Base-by-base conservation (phyloP, 176 grass and related monocot species). In the Puya raimondii region DNA sequence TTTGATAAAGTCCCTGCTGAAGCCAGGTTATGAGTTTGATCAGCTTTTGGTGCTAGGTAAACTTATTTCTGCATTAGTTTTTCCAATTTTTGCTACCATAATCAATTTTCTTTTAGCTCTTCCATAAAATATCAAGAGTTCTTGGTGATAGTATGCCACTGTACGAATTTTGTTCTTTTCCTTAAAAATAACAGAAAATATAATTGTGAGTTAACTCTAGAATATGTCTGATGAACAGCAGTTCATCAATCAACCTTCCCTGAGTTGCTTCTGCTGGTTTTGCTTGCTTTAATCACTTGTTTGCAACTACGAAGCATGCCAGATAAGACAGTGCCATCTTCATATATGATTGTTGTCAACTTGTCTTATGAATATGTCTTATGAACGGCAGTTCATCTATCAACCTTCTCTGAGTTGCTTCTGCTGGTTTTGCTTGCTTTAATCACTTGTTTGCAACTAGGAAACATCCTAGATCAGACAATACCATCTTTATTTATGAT, bases 21-120 rank as follows among this genome's bases (percentile, higher is more conserved):
- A 81, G 75, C 86, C 93, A 85, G 89, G 93, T 48, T 72, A 89
- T 50, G 78, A 97, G 69, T 97, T 97, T 75, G 83, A 87, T 58
- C 70, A 87, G 66, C 84, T 97, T 71, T 70, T 90, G 80, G 89
- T 92, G 81, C 80, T 97, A 3, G 89, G 93, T 97, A 85, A 75
- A 73, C 47, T 80, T 49, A 26, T 70, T n/a, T n/a, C 58, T 27
- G 26, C 79, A 52, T 20, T 68, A 2, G 17, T 1, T 78, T 53
- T 23, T 71, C 33, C 64, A 21, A 4, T 52, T 74, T n/a, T 71
- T 75, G 9, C 4, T 9, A 17, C 15, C 20, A 59, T 16, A 17
- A 8, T 59, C 20, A 8, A 16, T 59, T 59, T 21, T 59, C 54
- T 17, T 15, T 9, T 59, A 58, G 15, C 5, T 59, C 54, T 59